A percentile compares a stretch with the other conserved stretches of the same genome.
Conservation (phyloP, 1,139 yeast genomes). For the Hyphopichia buzzinii region DNA sequence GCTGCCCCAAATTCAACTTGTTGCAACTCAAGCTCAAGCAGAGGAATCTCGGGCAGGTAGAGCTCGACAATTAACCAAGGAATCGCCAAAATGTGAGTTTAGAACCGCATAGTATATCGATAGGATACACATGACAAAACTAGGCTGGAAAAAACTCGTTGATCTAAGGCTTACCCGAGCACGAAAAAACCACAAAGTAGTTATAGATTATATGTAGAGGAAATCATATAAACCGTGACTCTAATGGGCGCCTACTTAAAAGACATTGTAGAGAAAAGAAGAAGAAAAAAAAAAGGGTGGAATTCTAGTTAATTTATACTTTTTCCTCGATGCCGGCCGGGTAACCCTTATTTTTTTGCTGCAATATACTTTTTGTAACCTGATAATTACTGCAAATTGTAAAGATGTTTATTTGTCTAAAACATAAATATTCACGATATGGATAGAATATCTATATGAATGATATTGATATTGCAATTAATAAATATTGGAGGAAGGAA, state of each 20-base stretch:
- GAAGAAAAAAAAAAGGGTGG: conserved; percentile 12
- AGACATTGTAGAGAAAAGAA: conserved; percentile 65
- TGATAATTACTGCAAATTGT: too few relatives aligned
- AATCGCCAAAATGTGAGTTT: conserved; percentile 64
- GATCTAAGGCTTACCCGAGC: conserved; percentile 93
- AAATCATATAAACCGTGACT: conserved; percentile 71
- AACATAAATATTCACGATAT: conserved; percentile 1
- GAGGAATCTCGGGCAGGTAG: conserved; percentile 32
- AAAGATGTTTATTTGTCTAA: conserved; percentile 3
- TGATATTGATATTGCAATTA: conserved; percentile 5
- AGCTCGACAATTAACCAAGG: too few relatives aligned
- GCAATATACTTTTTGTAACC: too few relatives aligned
- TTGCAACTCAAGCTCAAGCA: conserved; percentile 59
- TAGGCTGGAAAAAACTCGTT: conserved; percentile 56
- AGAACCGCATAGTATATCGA: conserved; percentile 68
- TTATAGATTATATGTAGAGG: conserved; percentile 49
- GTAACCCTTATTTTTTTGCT: too few relatives aligned
- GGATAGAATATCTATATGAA: conserved; percentile 4
- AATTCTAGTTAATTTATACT: background rate
- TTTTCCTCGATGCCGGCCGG: conserved; percentile 14
- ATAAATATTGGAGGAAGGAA: conserved; percentile 4
- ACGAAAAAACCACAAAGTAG: conserved; percentile 58
- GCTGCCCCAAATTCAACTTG: conserved; percentile 63
- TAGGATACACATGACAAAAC: conserved; percentile 56
- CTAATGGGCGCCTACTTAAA: conserved; percentile 85